Conservation (phyloP, 257 asterid genomes). For the Salvia splendens region DNA sequence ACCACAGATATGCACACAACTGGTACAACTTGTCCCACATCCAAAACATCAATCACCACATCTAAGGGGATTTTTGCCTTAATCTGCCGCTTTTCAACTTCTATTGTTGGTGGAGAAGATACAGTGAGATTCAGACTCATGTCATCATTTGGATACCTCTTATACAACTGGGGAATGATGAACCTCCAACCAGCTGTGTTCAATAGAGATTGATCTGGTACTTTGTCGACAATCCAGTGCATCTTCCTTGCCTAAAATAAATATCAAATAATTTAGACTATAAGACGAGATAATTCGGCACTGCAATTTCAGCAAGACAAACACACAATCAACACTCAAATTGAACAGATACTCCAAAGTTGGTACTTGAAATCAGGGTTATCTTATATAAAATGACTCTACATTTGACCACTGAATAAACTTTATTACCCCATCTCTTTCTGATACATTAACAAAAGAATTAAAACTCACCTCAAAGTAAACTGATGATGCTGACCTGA, state of each 20-base stretch:
- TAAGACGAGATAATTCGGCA: constrained; percentile 18
- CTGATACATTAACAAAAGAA: constrained; percentile 1
- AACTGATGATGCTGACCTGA: constrained; percentile 69
- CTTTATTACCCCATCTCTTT: neutral
- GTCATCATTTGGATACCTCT: constrained; percentile 67
- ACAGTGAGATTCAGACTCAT: constrained; percentile 72
- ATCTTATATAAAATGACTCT: neutral
- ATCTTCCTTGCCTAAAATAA: constrained; percentile 65
- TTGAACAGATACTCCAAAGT: neutral
- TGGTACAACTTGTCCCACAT: constrained; percentile 56
- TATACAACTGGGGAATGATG: constrained; percentile 85
- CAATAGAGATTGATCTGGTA: constrained; percentile 66
- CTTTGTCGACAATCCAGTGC: constrained; percentile 74
- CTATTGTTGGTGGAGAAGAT: constrained; percentile 58
- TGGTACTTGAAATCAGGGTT: neutral
- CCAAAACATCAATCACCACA: constrained; percentile 63
- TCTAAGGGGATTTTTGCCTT: constrained; percentile 54
- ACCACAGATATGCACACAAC: constrained; percentile 82
- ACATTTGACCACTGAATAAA: constrained; percentile 3
- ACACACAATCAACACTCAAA: neutral
- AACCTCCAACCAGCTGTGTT: constrained; percentile 92
- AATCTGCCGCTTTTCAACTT: constrained; percentile 50
- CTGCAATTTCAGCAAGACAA: constrained; percentile 26
- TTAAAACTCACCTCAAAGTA: constrained; percentile 67
- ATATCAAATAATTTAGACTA: constrained; percentile 23